phyloP scores from a whole-genome alignment of 2,329 filamentous ascomycete species.

The Botrytis elliptica region DNA sequence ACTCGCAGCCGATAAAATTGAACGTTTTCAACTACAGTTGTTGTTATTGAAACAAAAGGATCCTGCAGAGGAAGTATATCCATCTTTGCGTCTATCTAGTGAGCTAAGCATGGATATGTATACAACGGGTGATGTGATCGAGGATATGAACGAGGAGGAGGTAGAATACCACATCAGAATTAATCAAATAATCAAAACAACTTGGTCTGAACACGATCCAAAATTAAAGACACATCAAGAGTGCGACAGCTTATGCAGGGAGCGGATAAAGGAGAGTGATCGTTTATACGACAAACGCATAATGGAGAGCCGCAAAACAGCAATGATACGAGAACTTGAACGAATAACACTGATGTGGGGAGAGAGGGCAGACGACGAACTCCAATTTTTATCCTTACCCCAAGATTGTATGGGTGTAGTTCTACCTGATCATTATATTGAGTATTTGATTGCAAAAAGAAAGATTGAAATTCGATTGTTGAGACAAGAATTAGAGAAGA shows the following conservation, averaged over 20 bases:
- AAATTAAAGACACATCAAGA: background rate
- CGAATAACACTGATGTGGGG: background rate
- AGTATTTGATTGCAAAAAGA: background rate
- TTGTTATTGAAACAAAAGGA: background rate
- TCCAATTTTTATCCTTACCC: background rate
- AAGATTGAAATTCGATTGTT: background rate
- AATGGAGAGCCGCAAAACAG: background rate
- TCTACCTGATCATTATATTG: background rate
- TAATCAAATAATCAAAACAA: background rate
- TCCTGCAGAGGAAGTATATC: background rate
- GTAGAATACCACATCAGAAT: background rate
- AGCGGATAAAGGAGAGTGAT: background rate
- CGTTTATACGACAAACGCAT: background rate
- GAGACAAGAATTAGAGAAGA: background rate
- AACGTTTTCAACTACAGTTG: background rate
- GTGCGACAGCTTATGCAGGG: background rate
- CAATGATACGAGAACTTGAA: background rate
- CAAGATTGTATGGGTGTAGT: too few relatives aligned
- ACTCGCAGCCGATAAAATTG: background rate
- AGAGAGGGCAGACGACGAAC: background rate
- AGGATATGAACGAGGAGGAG: background rate
- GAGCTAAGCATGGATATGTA: background rate
- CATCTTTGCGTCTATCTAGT: background rate
- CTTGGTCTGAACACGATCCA: background rate
- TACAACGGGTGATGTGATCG: background rate